These are phyloP conservation scores for Elsinoe necatrix DNA, from an alignment of 2,329 filamentous ascomycete species.

Conservation along the genomic window DNA sequence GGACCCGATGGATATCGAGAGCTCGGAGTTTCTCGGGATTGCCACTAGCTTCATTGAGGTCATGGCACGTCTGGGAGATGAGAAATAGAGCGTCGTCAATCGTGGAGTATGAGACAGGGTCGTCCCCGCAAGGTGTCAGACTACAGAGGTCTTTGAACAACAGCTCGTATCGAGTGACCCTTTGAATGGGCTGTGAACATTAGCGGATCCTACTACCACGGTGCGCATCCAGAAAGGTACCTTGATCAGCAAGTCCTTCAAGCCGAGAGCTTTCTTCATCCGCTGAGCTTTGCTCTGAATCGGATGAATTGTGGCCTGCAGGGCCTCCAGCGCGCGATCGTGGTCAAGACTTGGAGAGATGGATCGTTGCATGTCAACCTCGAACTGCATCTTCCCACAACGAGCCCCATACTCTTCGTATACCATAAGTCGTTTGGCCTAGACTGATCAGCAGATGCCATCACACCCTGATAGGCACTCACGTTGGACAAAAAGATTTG, in stretches of 20 bases:
- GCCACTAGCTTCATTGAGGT: conserved; percentile 78
- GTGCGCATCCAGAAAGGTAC: conserved; percentile 34
- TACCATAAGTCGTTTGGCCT: conserved; percentile 74
- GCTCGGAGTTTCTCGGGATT: conserved; percentile 60
- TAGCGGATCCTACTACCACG: conserved; percentile 8
- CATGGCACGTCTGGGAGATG: conserved; percentile 64
- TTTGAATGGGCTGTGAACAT: conserved; percentile 68
- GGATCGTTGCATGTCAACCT: conserved; percentile 60
- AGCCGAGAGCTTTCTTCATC: conserved; percentile 66
- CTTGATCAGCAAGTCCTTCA: conserved; percentile 86
- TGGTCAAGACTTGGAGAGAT: conserved; percentile 68
- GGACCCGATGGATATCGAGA: conserved; percentile 72
- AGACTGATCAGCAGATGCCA: conserved; percentile 23
- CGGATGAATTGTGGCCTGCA: conserved; percentile 67
- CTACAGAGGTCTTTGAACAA: conserved; percentile 77
- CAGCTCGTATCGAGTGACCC: conserved; percentile 83
- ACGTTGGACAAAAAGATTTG: conserved; percentile 47
- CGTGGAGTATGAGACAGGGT: conserved; percentile 71
- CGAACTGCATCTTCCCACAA: conserved; percentile 75
- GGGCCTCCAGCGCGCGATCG: conserved; percentile 74
- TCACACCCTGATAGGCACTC: conserved; percentile 38
- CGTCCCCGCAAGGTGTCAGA: conserved; percentile 75
- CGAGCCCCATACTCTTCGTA: conserved; percentile 91
- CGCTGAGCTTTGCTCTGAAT: conserved; percentile 55
- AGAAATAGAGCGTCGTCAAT: conserved; percentile 65